Base-by-base conservation (phyloP, 345 rosid species). In the Sapria himalayana region DNA sequence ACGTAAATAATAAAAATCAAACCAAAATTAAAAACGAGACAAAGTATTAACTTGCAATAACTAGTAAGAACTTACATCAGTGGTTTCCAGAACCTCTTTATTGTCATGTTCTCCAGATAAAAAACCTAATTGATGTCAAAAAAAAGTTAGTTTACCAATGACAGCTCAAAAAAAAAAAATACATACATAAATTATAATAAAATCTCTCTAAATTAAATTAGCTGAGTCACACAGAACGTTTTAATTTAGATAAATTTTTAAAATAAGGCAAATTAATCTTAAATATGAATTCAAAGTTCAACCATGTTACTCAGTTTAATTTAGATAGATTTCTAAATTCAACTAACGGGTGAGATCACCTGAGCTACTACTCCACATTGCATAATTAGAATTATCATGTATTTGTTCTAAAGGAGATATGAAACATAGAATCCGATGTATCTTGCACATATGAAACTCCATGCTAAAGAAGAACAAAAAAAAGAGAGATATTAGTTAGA, bases 311-410 rank as follows among this genome's bases (percentile, higher is more conserved):
- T 12, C 25, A 22, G 11, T 9, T 5, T 8, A 15, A 16, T 20
- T 29, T 2, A 36, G 8, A 1, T 6, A 4, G n/a, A 49, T 21
- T 22, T 2, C 19, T 3, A 48, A 40, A 7, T 39, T 37, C 0
- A 16, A 29, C 24, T 18, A 21, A 21, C 39, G 29, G 42, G 36
- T 45, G 23, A 10, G 58, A 37, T 72, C 52, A 86, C 97, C 94
- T 72, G 67, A 65, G 16, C 63, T 67, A 62, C 89, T 69, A 62
- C 89, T 69, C 97, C 97, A 86, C 78, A 78, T 74, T 61, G 71
- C 82, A 42, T 41, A 11, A 15, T 65, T 46, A 36, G 77, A 56
- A 20, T 54, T 62, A 40, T 56, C 72, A 34, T 57, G 60, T 33
- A 25, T 51, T 44, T 61, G 61, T 24, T 63, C 70, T 12, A 41